Evolutionary conservation across 345 rosid genomes (phyloP).

Genomic region (Sisymbrium irio): DNA sequence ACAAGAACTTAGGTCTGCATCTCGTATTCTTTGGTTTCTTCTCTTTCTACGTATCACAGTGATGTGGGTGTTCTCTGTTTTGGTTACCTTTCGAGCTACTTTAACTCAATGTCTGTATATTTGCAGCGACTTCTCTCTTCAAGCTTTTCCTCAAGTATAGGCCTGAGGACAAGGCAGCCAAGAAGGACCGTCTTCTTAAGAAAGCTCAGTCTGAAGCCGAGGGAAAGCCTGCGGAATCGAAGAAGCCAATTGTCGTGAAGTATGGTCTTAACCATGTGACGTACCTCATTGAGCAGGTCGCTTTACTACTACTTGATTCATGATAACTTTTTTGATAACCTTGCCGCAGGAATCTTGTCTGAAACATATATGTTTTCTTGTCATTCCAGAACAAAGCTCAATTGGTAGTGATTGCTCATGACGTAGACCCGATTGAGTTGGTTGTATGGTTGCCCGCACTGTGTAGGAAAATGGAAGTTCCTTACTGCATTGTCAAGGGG

Average conservation of each 20-base stretch:
- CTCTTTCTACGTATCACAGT: background rate
- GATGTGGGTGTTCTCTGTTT: background rate
- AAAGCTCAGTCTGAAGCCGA: slow-evolving; percentile 59
- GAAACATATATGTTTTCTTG: background rate
- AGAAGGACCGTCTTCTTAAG: slow-evolving; percentile 56
- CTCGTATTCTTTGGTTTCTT: background rate
- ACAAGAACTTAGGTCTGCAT: slow-evolving; percentile 64
- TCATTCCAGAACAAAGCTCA: slow-evolving; percentile 55
- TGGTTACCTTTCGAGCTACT: background rate
- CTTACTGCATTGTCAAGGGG: slow-evolving; percentile 47
- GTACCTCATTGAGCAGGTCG: slow-evolving; percentile 60
- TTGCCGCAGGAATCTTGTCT: background rate
- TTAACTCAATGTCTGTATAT: background rate
- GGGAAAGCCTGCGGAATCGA: slow-evolving; percentile 47
- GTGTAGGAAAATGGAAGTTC: slow-evolving; percentile 79
- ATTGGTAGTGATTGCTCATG: slow-evolving; percentile 71
- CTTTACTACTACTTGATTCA: background rate
- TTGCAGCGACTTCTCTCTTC: slow-evolving; percentile 46
- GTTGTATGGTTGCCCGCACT: slow-evolving; percentile 76
- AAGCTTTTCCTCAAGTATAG: slow-evolving; percentile 56
- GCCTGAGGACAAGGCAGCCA: slow-evolving; percentile 60
- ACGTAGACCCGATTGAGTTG: slow-evolving; percentile 76
- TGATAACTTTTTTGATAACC: background rate
- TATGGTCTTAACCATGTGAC: slow-evolving; percentile 64
- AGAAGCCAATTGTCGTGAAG: slow-evolving; percentile 59